phyloP scores from a whole-genome alignment of 208 protist species.

The Leishmania amazonensis region DNA sequence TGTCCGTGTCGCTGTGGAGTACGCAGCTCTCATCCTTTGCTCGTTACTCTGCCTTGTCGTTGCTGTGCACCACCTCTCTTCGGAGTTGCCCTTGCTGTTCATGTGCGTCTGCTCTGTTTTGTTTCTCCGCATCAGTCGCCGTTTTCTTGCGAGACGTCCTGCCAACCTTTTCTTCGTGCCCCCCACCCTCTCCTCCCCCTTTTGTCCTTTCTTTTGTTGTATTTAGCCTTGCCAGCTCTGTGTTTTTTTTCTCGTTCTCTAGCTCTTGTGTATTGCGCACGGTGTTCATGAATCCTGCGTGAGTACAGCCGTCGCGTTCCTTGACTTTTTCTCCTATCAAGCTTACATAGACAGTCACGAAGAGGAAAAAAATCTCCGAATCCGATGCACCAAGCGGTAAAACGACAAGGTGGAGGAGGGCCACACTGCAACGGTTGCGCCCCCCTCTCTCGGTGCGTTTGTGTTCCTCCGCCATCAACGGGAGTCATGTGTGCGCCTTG shows the following conservation, averaged over 20 bases:
- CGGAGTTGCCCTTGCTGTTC: background rate
- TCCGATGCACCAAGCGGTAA: background rate
- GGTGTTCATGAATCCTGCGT: background rate
- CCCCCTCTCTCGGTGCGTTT: background rate
- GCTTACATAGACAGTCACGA: background rate
- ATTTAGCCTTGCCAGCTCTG: background rate
- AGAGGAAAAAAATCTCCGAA: background rate
- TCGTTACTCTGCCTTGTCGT: background rate
- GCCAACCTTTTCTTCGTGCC: background rate
- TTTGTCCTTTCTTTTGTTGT: background rate
- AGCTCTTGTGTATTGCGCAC: background rate
- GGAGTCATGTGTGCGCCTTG: background rate
- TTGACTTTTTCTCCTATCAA: background rate
- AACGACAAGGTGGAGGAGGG: background rate
- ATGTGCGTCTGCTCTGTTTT: background rate
- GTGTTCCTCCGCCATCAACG: background rate
- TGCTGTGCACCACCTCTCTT: background rate
- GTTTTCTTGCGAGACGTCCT: background rate
- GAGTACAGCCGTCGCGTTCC: background rate
- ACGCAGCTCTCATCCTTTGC: background rate
- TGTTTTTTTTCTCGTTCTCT: background rate
- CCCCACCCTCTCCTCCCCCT: background rate
- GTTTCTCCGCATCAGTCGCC: background rate
- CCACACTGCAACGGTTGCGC: background rate
- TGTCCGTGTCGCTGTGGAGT: background rate